Evolutionary conservation across 2,329 filamentous ascomycete genomes (phyloP), one percentile per base, ranked within the genome.

Genomic region (Cercospora berteroae): DNA sequence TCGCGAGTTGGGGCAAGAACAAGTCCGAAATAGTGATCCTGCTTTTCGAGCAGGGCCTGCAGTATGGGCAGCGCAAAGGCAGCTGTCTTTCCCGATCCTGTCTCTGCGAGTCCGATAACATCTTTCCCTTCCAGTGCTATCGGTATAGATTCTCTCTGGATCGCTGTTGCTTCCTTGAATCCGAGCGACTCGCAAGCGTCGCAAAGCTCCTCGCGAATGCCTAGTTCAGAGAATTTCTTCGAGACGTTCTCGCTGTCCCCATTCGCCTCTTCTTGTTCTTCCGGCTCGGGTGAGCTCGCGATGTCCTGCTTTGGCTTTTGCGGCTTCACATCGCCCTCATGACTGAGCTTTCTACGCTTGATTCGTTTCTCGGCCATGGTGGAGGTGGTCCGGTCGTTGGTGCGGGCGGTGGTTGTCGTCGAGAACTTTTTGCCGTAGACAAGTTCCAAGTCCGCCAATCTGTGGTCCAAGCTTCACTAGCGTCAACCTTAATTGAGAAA

Each of bases 31-130:
- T 96, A 83, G 2, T 92, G 85, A 73, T 93, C 91, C 0, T 94
- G 94, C 74, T 93, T 92, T 65, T 95, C 91, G 81, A 98, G 90
- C 1, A 99, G 87, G 2, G 91, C 89, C 80, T 97, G 94, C 2
- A 99, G 86, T 44, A 99, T 96, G 0, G 95, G 95, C 2, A 99
- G 83, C 0, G 93, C 93, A 78, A 98, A 99, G 0, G 95, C 94
- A 6, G 93, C 94, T 0, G 95, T 98, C 83, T 98, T 99, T 80
- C 95, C 95, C 76, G 89, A 93, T 73, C 95, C 95, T 0, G 95
- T 99, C 81, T 99, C 94, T 33, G 95, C 95, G 61, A 98, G 85
- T 50, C 94, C 95, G 73, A 99, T 97, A 36, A 98, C 84, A 79
- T 98, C 95, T 75, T 93, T 88, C 62, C 90, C 89, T 75, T 91